These are phyloP conservation scores for Prunus persica DNA, from an alignment of 306 rosid species.

Conservation along the genomic window Prunus_persica_NCBIv2 NC_034009.1:9280001-9280500, in stretches of 20 bases:
- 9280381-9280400: slow-evolving; percentile 60
- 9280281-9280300: slow-evolving; percentile 69
- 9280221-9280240: neutral
- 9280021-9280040: slow-evolving; percentile 23
- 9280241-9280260: neutral
- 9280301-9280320: slow-evolving; percentile 68
- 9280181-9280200: slow-evolving; percentile 14
- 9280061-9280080: slow-evolving; percentile 44
- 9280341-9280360: slow-evolving; percentile 64
- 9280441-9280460: neutral
- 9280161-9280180: slow-evolving; percentile 15
- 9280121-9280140: slow-evolving; percentile 9
- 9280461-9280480: neutral
- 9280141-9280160: neutral
- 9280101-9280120: neutral
- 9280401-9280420: slow-evolving; percentile 1
- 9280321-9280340: slow-evolving; percentile 59
- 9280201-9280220: neutral
- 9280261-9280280: slow-evolving; percentile 50
- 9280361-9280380: slow-evolving; percentile 48
- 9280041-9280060: slow-evolving; percentile 26
- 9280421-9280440: neutral
- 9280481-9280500: neutral
- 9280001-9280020: slow-evolving; percentile 37
- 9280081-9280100: slow-evolving; percentile 4